Evolutionary conservation across 2,329 filamentous ascomycete genomes (phyloP), one percentile per base, ranked within the genome.

Genomic region (Xylaria sp.): DNA sequence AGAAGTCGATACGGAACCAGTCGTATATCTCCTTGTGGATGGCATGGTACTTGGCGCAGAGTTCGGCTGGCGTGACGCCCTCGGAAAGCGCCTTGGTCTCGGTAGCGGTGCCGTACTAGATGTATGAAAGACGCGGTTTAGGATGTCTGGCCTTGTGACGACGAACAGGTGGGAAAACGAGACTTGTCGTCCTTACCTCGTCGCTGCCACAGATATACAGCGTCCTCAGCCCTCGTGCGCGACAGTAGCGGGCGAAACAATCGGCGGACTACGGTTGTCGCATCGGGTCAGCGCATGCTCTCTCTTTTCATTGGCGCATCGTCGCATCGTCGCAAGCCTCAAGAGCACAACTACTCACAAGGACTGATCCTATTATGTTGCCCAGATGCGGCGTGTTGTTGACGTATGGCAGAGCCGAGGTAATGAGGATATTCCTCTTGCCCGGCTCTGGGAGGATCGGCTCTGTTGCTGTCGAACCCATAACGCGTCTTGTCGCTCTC

Each of bases 71-170:
- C 13, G 91, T 93, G 71, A 94, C 85, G 16, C 91, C 91, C 79
- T 96, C 93, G 79, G 97, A 93, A 48, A 98, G 88, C 4, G 95
- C 95, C 84, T 97, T 97, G 29, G 95, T 97, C 82, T 98, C 95
- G 37, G 94, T 97, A 25, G 95, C 94, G 13, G 95, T 98, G 66
- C 95, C 95, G 81, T 98, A 98, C 82, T 72, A 16, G 6, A 35
- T 9, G 32, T 35, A 44, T 55, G 18, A 35, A 12, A 18, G n/a
- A 18, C 25, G 3, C 2, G 35, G n/a, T 23, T 63, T 48, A 63
- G 61, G 23, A 65, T 32, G 21, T 32, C 29, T 59, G n/a, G 3
- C 21, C 10, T 23, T 44, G 13, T 8, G 40, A 16, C 21, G 47
- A 29, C 13, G 16, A n/a, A 25, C 5, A 2, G 10, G 48, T 12